Conservation (phyloP, 2,329 filamentous ascomycete genomes). For the Colletotrichum ledebouriae region DNA sequence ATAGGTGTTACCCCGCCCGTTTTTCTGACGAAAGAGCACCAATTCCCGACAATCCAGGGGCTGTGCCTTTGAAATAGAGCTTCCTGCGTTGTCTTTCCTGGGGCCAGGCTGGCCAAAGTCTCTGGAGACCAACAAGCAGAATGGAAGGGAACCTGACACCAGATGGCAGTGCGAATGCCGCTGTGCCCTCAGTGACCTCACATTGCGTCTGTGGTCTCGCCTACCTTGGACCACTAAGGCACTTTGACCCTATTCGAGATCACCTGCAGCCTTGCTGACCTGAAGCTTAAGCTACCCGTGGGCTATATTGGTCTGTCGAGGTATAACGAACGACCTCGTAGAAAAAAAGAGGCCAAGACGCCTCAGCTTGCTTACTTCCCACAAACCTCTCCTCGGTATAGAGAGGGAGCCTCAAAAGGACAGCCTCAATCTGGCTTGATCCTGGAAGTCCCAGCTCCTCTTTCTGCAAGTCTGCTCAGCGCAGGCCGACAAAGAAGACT, state of each 20-base stretch:
- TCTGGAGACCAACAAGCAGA: neutral
- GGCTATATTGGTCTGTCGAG: neutral
- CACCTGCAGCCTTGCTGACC: constrained; percentile 10
- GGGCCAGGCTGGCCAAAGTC: neutral
- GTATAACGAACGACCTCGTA: no score
- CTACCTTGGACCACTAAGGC: neutral
- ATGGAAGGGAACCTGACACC: neutral
- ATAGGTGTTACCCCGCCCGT: constrained; percentile 27
- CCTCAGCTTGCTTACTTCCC: constrained; percentile 3
- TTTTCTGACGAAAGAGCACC: constrained; percentile 15
- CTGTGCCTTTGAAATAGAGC: neutral
- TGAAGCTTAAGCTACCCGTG: constrained; percentile 4
- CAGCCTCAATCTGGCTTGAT: no score
- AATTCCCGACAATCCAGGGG: neutral
- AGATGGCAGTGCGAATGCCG: neutral
- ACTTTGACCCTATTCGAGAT: neutral
- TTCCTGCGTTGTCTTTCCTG: neutral
- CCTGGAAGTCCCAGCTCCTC: no score
- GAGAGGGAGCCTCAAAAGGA: neutral
- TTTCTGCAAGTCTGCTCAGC: no score
- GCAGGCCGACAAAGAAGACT: no score
- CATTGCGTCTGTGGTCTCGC: neutral
- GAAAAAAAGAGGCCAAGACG: neutral
- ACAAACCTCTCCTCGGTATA: neutral
- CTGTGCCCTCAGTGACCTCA: constrained; percentile 1